These are phyloP conservation scores for Pisolithus orientalis DNA, from an alignment of 768 basidiomycete species.

Conservation along the genomic window DNA sequence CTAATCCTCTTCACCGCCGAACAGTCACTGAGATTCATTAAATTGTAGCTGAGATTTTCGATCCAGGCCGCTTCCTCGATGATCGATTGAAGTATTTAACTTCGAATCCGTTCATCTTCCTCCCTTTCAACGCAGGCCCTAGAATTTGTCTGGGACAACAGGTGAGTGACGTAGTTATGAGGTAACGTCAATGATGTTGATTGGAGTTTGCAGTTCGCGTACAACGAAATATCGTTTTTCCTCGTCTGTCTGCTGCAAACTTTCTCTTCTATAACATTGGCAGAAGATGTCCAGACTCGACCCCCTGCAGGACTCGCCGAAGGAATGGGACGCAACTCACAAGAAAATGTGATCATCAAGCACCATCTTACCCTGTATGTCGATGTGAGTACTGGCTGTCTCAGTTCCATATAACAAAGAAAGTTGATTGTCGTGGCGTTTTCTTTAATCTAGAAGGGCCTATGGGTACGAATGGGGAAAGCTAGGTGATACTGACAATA, in stretches of 20 bases:
- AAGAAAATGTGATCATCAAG: conserved; percentile 41
- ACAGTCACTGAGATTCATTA: background rate
- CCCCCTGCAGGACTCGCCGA: conserved; percentile 43
- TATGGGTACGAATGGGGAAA: too few species aligned
- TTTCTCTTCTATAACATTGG: conserved; percentile 42
- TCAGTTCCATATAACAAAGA: too few species aligned
- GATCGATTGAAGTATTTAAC: conserved; percentile 51
- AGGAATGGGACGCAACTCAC: conserved; percentile 29
- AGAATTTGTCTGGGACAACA: conserved; percentile 35
- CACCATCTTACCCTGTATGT: conserved; percentile 51
- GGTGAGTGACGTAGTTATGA: conserved; percentile 9
- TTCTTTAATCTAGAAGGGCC: too few species aligned
- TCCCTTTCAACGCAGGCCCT: conserved; percentile 36
- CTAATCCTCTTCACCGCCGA: too few species aligned
- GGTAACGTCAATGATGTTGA: background rate
- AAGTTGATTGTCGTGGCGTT: too few species aligned
- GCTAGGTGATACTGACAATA: too few species aligned
- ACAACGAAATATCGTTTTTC: conserved; percentile 60
- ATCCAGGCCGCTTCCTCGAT: conserved; percentile 65
- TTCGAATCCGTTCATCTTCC: conserved; percentile 48
- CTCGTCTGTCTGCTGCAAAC: conserved; percentile 53
- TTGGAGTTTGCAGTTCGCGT: conserved; percentile 45
- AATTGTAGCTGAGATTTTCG: conserved; percentile 45
- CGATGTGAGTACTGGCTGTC: conserved; percentile 26
- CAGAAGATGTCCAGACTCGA: conserved; percentile 37